Evolutionary conservation across 2,329 filamentous ascomycete genomes (phyloP).

Genomic region (Penicillium sp.): DNA sequence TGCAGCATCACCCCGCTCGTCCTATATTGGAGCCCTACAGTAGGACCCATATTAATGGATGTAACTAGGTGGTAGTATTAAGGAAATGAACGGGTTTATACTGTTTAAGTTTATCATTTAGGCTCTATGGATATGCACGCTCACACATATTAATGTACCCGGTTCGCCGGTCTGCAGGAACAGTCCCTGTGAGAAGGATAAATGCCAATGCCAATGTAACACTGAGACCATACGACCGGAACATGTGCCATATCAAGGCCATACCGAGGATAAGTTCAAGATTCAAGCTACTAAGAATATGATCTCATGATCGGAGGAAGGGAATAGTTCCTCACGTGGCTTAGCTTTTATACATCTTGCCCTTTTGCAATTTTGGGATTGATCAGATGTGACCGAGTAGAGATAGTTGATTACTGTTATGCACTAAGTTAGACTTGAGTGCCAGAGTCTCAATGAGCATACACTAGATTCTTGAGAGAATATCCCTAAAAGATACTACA

Average conservation of each 20-base stretch:
- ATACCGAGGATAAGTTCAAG: neutral
- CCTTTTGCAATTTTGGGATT: neutral
- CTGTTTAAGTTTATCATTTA: neutral
- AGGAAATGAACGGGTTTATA: neutral
- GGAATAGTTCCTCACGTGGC: neutral
- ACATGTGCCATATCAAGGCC: conserved; percentile 10
- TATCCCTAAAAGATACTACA: neutral
- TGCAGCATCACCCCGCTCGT: neutral
- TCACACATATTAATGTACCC: neutral
- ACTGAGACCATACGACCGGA: conserved; percentile 19
- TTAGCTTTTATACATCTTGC: neutral
- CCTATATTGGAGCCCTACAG: neutral
- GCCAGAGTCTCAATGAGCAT: neutral
- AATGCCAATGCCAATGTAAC: conserved; percentile 18
- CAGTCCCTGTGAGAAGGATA: conserved; percentile 11
- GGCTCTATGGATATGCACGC: neutral
- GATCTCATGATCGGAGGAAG: neutral
- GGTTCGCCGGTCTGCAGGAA: conserved; percentile 13
- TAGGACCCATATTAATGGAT: neutral
- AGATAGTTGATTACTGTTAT: too few species aligned
- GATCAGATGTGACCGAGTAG: neutral
- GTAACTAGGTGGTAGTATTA: conserved; percentile 1
- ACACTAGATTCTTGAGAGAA: neutral
- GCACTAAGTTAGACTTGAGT: neutral
- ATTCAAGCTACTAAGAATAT: neutral